These are phyloP conservation scores for Ceratocystiopsis brevicomis DNA, from an alignment of 2,329 filamentous ascomycete species.

Conservation along the genomic window DNA sequence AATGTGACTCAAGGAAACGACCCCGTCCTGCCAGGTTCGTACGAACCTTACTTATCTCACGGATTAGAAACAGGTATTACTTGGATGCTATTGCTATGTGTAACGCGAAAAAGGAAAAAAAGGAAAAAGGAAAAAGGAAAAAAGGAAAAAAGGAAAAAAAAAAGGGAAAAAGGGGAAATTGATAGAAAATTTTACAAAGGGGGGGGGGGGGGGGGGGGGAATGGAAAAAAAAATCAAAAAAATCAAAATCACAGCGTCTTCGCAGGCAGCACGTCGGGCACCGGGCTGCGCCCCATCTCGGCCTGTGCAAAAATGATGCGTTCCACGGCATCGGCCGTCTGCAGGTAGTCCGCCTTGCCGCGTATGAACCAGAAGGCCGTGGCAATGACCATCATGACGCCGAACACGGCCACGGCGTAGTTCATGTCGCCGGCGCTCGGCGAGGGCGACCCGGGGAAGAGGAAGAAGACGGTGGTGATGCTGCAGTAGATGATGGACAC, in stretches of 20 bases:
- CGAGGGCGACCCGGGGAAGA: slow-evolving; percentile 7
- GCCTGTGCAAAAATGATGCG: slow-evolving; percentile 4
- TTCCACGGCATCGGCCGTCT: slow-evolving; percentile 1
- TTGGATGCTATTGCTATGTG: too few relatives aligned
- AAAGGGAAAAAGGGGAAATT: too few relatives aligned
- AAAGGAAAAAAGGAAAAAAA: too few relatives aligned
- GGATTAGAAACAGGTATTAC: too few relatives aligned
- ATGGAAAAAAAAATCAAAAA: too few relatives aligned
- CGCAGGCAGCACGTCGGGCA: background rate
- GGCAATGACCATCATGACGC: slow-evolving; percentile 7
- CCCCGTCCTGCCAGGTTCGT: too few relatives aligned
- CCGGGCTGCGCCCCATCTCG: background rate
- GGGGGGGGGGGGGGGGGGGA: too few relatives aligned
- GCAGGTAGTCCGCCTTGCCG: slow-evolving; percentile 5
- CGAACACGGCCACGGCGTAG: slow-evolving; percentile 8
- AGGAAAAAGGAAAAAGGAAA: background rate
- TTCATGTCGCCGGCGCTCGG: slow-evolving; percentile 8
- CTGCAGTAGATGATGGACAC: slow-evolving; percentile 6
- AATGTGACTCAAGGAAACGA: too few relatives aligned
- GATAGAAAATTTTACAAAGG: too few relatives aligned
- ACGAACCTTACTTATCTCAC: too few relatives aligned
- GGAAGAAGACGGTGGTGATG: slow-evolving; percentile 8
- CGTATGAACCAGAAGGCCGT: slow-evolving; percentile 8
- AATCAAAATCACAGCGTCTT: background rate
- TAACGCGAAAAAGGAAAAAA: background rate